Conservation (phyloP, 2,329 filamentous ascomycete species). For the Diaporthe sp. region DNA sequence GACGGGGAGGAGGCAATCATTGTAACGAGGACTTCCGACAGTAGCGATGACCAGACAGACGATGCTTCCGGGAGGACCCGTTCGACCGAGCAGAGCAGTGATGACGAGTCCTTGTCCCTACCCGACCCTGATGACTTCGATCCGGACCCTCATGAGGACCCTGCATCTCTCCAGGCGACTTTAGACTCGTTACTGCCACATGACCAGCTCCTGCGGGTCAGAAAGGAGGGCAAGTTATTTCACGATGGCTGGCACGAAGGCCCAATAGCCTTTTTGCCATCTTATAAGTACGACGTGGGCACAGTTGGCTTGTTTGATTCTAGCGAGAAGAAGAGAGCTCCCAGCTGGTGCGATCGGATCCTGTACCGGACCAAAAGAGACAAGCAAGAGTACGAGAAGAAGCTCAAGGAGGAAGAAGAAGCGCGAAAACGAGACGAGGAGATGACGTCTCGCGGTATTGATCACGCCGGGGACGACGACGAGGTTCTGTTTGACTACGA, state of each 20-base stretch:
- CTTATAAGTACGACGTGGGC: slow-evolving; percentile 98
- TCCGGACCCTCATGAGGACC: slow-evolving; percentile 80
- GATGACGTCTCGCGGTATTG: slow-evolving; percentile 85
- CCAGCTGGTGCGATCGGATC: slow-evolving; percentile 98
- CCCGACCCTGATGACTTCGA: slow-evolving; percentile 77
- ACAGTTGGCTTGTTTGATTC: slow-evolving; percentile 93
- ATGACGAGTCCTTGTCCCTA: slow-evolving; percentile 59
- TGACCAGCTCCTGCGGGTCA: slow-evolving; percentile 85
- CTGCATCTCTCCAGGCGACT: slow-evolving; percentile 89
- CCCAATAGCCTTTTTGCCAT: slow-evolving; percentile 87
- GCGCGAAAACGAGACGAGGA: slow-evolving; percentile 83
- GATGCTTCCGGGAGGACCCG: slow-evolving; percentile 50
- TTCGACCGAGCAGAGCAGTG: slow-evolving; percentile 50
- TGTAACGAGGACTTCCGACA: slow-evolving; percentile 57
- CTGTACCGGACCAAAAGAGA: slow-evolving; percentile 84
- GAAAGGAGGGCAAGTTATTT: slow-evolving; percentile 83
- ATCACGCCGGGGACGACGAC: slow-evolving; percentile 81
- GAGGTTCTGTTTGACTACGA: slow-evolving; percentile 92
- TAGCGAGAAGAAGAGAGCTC: slow-evolving; percentile 91
- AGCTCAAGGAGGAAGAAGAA: slow-evolving; percentile 73
- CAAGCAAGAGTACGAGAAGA: slow-evolving; percentile 75
- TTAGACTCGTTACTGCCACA: slow-evolving; percentile 89
- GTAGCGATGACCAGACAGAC: slow-evolving; percentile 62
- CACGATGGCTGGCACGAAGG: slow-evolving; percentile 95
- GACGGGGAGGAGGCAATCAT: slow-evolving; percentile 66